phyloP scores from a whole-genome alignment of 1,139 yeast species.

The Maudiozyma humilis region DNA sequence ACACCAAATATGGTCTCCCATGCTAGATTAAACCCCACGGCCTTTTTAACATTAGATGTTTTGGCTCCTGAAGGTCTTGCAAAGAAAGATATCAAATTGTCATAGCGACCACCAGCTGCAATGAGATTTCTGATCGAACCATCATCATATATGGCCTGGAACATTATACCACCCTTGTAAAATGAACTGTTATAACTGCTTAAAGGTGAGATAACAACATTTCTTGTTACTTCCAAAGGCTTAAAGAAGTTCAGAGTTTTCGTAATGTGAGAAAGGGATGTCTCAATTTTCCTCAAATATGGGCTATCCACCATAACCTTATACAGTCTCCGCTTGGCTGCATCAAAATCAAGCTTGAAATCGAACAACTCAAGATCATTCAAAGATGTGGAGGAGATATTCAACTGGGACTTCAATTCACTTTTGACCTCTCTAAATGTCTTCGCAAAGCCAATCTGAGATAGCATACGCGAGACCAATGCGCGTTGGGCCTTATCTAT shows the following conservation, averaged over 20 bases:
- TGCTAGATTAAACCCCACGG: conserved; percentile 79
- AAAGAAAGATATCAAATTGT: conserved; percentile 54
- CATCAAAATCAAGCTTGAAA: conserved; percentile 58
- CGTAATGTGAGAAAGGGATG: conserved; percentile 50
- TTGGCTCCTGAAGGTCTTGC: conserved; percentile 43
- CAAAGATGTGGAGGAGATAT: conserved; percentile 70
- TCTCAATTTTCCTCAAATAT: conserved; percentile 50
- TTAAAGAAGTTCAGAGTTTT: conserved; percentile 49
- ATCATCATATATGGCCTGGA: conserved; percentile 67
- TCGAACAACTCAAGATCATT: conserved; percentile 77
- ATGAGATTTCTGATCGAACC: conserved; percentile 39
- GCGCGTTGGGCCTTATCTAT: conserved; percentile 62
- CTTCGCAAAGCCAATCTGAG: conserved; percentile 68
- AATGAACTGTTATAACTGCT: conserved; percentile 75
- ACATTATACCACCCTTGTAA: conserved; percentile 77
- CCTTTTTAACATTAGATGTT: conserved; percentile 41
- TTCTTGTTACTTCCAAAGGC: conserved; percentile 49
- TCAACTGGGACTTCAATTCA: conserved; percentile 59
- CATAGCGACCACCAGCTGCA: conserved; percentile 93
- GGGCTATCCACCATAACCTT: conserved; percentile 74
- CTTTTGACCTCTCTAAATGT: conserved; percentile 57
- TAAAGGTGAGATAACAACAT: conserved; percentile 55
- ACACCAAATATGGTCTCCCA: conserved; percentile 50
- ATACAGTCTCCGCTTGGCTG: conserved; percentile 52
- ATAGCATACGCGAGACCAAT: conserved; percentile 59